Percentiles rank a stretch among this genome's conserved stretches.
Evolutionary conservation across 176 grass and related monocot genomes (phyloP).

Genomic region (Aegilops tauschii): DNA sequence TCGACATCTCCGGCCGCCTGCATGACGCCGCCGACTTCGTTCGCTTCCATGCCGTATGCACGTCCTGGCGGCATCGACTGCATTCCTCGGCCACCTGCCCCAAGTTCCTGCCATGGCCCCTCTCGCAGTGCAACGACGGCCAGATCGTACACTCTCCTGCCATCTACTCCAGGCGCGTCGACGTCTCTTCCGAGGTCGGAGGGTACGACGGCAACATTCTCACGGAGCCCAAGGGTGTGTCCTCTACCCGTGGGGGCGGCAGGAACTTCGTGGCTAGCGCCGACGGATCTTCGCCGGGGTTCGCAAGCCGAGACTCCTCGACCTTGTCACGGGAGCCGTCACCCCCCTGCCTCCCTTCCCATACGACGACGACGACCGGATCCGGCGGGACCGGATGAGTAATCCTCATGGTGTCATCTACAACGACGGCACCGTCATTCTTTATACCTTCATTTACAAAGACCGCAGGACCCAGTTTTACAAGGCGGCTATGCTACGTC

Average conservation of each 20-base stretch:
- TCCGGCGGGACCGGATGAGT: no score
- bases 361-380: background rate
- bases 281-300: background rate
- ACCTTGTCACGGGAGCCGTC: background rate
- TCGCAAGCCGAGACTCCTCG: background rate
- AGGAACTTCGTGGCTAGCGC: background rate
- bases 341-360: background rate
- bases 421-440: no score
- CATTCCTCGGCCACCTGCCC: background rate
- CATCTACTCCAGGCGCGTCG: no score
- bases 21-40: background rate
- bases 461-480: no score
- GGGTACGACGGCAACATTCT: no score
- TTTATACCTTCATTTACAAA: no score
- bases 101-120: background rate
- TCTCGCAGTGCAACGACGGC: background rate
- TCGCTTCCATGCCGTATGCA: conserved; percentile 3
- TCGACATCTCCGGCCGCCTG: background rate
- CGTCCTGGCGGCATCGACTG: background rate
- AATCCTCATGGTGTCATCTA: no score
- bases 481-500: no score
- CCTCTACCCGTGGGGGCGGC: no score
- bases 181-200: no score
- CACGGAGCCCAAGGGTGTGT: no score
- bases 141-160: background rate